Base-by-base conservation (phyloP, 441 rosid genomes). In the Arabidopsis hybrid region DNA sequence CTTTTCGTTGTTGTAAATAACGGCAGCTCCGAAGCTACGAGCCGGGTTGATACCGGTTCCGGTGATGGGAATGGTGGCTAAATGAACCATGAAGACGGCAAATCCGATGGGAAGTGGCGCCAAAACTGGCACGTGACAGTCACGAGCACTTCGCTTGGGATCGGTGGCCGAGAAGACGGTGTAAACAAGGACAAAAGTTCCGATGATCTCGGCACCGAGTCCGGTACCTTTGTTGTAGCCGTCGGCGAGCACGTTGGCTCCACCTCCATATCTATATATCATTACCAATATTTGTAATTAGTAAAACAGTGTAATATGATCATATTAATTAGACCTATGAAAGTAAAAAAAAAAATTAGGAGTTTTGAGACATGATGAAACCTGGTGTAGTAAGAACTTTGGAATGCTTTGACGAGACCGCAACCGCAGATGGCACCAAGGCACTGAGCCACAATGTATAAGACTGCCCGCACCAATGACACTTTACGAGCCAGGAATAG, bases 1-100 rank as follows among this genome's bases (percentile, higher is more conserved):
- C 72, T 88, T 87, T 0, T 82, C 84, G n/a, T 80, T 7, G 87
- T 87, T 84, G 86, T 77, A 87, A 32, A 90, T 85, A 50, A 90
- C 90, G 31, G 95, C 95, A 55, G 95, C 95, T 52, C 95, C 95
- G 6, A 90, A 84, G 62, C 95, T 90, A 80, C 95, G 88, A 4
- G 92, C 92, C 16, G 95, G 95, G 85, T 89, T 89, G 75, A 89
- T 89, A 49, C 95, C 92, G 14, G 95, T 89, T 32, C 92, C 95
- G 52, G 92, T 88, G 32, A 89, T 79, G 10, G 95, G 95, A 39
- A 89, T 89, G 13, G 95, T 89, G 40, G 92, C 92, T 60, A 89
- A 70, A 49, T 89, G 95, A 75, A 89, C 95, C 88, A 88, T 88
- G 84, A 89, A 89, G 70, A 89, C 95, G n/a, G 95, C 95, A 71